Evolutionary conservation across 108 stramenopile genomes (phyloP), one percentile per base, ranked within the genome.

Genomic region (Nannochloropsis gaditana): DNA sequence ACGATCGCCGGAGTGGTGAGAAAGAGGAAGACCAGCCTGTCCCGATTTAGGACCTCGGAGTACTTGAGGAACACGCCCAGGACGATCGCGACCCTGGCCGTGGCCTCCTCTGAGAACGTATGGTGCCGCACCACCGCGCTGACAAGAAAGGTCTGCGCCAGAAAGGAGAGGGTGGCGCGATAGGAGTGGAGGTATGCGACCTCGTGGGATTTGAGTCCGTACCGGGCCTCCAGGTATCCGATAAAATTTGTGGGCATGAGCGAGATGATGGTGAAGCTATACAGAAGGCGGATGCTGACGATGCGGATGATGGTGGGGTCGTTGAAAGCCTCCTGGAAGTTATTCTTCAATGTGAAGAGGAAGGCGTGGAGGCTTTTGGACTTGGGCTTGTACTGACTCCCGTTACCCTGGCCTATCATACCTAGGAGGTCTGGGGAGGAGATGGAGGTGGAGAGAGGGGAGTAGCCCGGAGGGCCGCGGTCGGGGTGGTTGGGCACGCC

Each of bases 301-400:
- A 87, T 87, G 44, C 83, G 45, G 42, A 87, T 45, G 45, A 41
- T 80, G 45, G 87, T 44, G 5, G 83, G 83, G 45, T 50, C 59
- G 79, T 80, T 80, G 80, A 83, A 87, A 11, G 87, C 83, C 80
- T 79, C 42, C 83, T 50, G 50, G 43, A 87, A 87, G 87, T 87
- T 84, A 44, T 15, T 21, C 11, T 42, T 21, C 43, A 87, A 84
- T 19, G 45, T 82, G 15, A 80, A 11, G 41, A 42, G 2, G 80
- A 11, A 44, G 45, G 79, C n/a, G 1, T 9, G n/a, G n/a, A 44
- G 1, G 1, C 44, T 50, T 31, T 50, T 50, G 15, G 11, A 21
- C 4, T 59, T 79, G 41, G 43, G 45, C 45, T 41, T 43, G 10
- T 42, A 45, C 43, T 42, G 44, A 31, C 80, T 9, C 42, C 82